Base-by-base conservation (phyloP, 2,329 filamentous ascomycete genomes). In the Chaetomium sp. region DNA sequence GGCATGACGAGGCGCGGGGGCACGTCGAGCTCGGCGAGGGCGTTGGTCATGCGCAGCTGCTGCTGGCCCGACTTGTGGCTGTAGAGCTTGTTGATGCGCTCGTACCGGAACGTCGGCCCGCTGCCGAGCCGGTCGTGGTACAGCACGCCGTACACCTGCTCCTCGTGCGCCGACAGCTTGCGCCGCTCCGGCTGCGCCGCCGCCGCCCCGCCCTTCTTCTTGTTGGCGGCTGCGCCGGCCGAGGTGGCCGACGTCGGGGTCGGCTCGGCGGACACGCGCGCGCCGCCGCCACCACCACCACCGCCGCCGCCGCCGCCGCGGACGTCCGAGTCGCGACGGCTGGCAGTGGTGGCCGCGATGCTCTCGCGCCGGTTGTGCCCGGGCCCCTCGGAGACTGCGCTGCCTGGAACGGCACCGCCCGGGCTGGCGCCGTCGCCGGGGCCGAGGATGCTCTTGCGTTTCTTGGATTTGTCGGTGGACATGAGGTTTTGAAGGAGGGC, bases 41-140 rank as follows among this genome's bases (percentile, higher is more conserved):
- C 87, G 62, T 89, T 89, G 16, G 83, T 87, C 68, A 95, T 93
- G 68, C 91, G 90, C 66, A 87, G 78, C 69, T 91, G 91, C 74
- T 93, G 90, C 66, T 90, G 86, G 61, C 89, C 86, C 19, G 86
- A 90, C 78, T 93, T 93, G 68, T 90, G 90, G 45, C 88, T 87
- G 63, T 92, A 89, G 27, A 92, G 85, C 76, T 93, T 93, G 70
- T 89, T 88, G 65, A 94, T 86, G 75, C 87, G 89, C 71, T 94
- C 91, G 31, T 92, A 92, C 13, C 94, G 91, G 83, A 98, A 98
- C 16, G 91, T 90, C 42, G 97, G 91, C 7, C 95, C 94, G 9
- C 89, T 90, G 1, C 90, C 88, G 47, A 97, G 83, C 31, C 94
- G 90, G 63, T 98, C 94, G 74, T 94, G 90, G 69, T 91, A 87